phyloP scores from a whole-genome alignment of 2,329 filamentous ascomycete genomes.

The Tolypocladium cylindrosporum region DNA sequence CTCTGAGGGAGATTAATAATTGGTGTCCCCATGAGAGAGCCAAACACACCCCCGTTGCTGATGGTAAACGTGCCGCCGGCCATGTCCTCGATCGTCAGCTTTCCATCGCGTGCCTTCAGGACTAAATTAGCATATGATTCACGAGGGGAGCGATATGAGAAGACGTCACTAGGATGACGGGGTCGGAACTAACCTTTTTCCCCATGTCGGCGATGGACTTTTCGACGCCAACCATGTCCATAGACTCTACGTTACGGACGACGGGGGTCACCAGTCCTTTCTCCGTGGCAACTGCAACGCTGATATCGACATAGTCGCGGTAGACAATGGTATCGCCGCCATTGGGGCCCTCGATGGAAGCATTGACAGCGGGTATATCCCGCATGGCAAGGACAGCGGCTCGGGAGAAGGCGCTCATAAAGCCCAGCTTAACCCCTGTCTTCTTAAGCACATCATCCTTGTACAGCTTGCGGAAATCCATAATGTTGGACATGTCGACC shows the following conservation, averaged over 20 bases:
- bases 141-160: background rate
- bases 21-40: slow-evolving; percentile 92
- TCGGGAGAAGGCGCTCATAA: slow-evolving; percentile 96
- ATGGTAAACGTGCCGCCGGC: slow-evolving; percentile 97
- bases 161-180: background rate
- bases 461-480: slow-evolving; percentile 95
- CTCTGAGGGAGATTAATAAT: slow-evolving; percentile 97
- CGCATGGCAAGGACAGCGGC: slow-evolving; percentile 87
- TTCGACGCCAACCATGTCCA: slow-evolving; percentile 87
- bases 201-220: slow-evolving; percentile 85
- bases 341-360: slow-evolving; percentile 90
- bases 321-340: slow-evolving; percentile 97
- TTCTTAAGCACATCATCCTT: slow-evolving; percentile 96
- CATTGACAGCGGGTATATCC: slow-evolving; percentile 90
- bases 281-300: slow-evolving; percentile 91
- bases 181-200: slow-evolving; percentile 60
- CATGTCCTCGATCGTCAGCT: slow-evolving; percentile 98
- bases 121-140: background rate
- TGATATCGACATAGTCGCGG: slow-evolving; percentile 95
- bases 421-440: slow-evolving; percentile 95
- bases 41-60: slow-evolving; percentile 94
- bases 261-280: slow-evolving; percentile 96
- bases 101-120: slow-evolving; percentile 75
- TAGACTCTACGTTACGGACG: slow-evolving; percentile 80
- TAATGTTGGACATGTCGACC: slow-evolving; percentile 95